Conservation (phyloP, 805 yeast species). For the Saturnispora sekii region DNA sequence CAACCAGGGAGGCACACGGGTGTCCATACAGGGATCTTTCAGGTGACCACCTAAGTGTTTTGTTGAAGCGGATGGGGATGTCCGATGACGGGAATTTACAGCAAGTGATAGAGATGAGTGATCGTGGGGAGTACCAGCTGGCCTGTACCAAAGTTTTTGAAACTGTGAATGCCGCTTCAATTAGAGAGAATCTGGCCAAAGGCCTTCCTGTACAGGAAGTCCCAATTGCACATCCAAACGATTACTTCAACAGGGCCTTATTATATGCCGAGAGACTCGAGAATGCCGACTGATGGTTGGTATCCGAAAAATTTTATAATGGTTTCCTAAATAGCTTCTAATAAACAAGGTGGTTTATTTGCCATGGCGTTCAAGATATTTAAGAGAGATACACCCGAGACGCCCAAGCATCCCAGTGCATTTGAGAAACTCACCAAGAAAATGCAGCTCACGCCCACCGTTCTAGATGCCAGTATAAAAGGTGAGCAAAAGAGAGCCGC, state of each 20-base stretch:
- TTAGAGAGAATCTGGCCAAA: slow-evolving; percentile 27
- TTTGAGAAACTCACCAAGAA: background rate
- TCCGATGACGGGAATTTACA: slow-evolving; percentile 40
- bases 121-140: slow-evolving; percentile 60
- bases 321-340: too few relatives aligned
- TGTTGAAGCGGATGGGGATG: slow-evolving; percentile 57
- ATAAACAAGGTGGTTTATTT: background rate
- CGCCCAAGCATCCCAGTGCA: slow-evolving; percentile 7
- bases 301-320: background rate
- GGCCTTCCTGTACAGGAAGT: slow-evolving; percentile 42
- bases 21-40: slow-evolving; percentile 82
- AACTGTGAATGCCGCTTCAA: slow-evolving; percentile 42
- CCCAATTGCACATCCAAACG: slow-evolving; percentile 76
- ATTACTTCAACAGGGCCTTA: slow-evolving; percentile 72
- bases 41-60: slow-evolving; percentile 48
- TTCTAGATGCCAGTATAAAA: slow-evolving; percentile 15
- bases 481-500: slow-evolving; percentile 19
- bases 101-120: slow-evolving; percentile 58
- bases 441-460: slow-evolving; percentile 14
- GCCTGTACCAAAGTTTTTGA: slow-evolving; percentile 92
- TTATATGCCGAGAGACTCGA: slow-evolving; percentile 35
- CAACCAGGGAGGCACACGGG: slow-evolving; percentile 68
- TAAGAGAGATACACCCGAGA: slow-evolving; percentile 8
- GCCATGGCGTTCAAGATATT: slow-evolving; percentile 6
- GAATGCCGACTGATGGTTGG: background rate